Base-by-base conservation (phyloP, 257 asterid genomes). In the Solanum chmielewskii region DNA sequence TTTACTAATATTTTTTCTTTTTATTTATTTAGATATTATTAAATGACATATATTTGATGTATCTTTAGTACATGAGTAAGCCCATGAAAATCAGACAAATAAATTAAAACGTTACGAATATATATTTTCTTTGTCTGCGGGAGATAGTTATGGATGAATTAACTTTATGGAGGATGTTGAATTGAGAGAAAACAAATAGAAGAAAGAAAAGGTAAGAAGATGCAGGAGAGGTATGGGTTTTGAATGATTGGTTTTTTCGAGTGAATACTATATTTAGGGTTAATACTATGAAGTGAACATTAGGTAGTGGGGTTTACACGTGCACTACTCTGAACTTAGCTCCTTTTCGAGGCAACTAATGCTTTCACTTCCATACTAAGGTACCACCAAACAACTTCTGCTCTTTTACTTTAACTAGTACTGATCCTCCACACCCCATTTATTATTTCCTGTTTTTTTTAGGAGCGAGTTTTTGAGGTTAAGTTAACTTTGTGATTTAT, bases 271-370 rank as follows among this genome's bases (percentile, higher is more conserved):
- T 49, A 80, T 49, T 81, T 47, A 81, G 85, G 85, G 85, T 29
- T 81, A 81, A 81, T 81, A 81, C 85, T 81, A 81, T 81, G 85
- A 81, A 81, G 68, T 47, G 85, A 42, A 85, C 91, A 84, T 87
- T 90, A 92, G 90, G 70, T 45, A 81, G 70, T 90, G 73, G 86
- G 84, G 92, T 13, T 49, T 86, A 94, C 97, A 95, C 98, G 97
- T 93, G 98, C 95, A 87, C 81, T 88, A 45, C 88, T 86, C 91
- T 90, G 87, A 90, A 92, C 62, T 86, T 90, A 29, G 93, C 90
- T 88, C 94, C 69, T 93, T 93, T 90, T 90, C 92, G 90, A 92
- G 91, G 93, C 87, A 88, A 86, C 87, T 27, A 77, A 77, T 84
- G 35, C 83, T 35, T 59, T 59, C 44, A 47, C 80, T 81, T 81